A percentile compares a stretch with the other conserved stretches of the same genome.
phyloP scores from a whole-genome alignment of 257 asterid genomes.

The Solanum corneliomulleri region DNA sequence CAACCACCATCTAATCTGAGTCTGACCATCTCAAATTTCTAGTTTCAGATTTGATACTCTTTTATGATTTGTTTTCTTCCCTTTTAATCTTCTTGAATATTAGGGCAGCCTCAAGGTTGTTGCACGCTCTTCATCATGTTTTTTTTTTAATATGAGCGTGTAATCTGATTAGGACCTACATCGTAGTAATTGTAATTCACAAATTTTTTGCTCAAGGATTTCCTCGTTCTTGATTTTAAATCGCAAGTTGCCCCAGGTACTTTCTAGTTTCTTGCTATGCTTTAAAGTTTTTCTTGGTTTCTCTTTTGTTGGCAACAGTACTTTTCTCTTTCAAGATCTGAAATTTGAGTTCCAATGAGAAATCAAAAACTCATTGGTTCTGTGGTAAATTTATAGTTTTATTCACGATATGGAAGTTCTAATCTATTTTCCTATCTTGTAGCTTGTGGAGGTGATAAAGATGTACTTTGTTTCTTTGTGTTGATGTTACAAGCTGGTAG shows the following conservation, averaged over 20 bases:
- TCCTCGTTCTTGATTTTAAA: neutral
- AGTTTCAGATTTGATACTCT: neutral
- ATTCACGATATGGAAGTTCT: neutral
- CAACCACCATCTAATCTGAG: neutral
- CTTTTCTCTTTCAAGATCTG: neutral
- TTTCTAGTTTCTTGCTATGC: neutral
- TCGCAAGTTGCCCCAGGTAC: neutral
- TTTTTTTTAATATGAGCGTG: neutral
- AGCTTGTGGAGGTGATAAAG: neutral
- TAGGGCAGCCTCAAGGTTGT: neutral
- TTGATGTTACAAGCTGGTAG: neutral
- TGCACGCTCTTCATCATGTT: neutral
- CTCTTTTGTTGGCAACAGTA: constrained; percentile 15
- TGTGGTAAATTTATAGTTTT: neutral
- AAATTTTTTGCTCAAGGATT: neutral
- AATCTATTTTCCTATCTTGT: neutral
- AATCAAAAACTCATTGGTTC: neutral
- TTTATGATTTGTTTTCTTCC: neutral
- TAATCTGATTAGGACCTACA: neutral
- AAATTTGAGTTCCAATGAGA: neutral
- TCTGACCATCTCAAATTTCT: neutral
- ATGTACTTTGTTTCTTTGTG: neutral
- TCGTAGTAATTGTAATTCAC: neutral
- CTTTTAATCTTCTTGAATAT: neutral
- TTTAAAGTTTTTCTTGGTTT: constrained; percentile 9